A percentile compares a stretch with the other conserved stretches of the same genome.
Evolutionary conservation across 1,284 basidiomycete genomes (phyloP).

Genomic region (Leucoagaricus sp.): DNA sequence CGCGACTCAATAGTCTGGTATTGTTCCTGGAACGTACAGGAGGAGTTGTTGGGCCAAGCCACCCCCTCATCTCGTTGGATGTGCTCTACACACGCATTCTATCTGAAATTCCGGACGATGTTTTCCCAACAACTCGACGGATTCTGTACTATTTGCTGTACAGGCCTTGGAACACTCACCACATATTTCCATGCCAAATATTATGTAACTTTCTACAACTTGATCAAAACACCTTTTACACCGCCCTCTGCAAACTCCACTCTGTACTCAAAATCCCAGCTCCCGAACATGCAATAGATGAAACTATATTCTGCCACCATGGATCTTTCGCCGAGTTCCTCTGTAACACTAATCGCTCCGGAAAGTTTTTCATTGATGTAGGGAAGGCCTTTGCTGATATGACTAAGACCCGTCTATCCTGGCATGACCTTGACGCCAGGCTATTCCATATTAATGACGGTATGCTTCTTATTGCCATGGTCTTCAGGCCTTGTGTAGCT

Average conservation of each 20-base stretch:
- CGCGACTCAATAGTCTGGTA: not conserved
- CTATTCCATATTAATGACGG: not conserved
- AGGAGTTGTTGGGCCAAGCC: not conserved
- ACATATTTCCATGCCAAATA: not conserved
- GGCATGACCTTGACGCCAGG: not conserved
- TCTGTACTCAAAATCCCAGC: not conserved
- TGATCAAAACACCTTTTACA: not conserved
- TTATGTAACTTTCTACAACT: not conserved
- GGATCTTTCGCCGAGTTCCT: no score
- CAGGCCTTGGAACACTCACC: no score
- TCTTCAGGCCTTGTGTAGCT: no score
- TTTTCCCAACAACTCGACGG: not conserved
- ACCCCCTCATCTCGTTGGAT: not conserved
- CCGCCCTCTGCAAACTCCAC: constrained; percentile 1
- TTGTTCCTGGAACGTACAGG: not conserved
- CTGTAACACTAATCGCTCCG: no score
- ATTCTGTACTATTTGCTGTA: not conserved
- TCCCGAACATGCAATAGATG: not conserved
- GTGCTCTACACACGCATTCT: constrained; percentile 1
- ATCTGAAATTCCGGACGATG: no score
- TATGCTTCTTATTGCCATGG: not conserved
- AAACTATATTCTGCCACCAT: no score
- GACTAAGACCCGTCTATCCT: not conserved
- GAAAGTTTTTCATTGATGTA: no score
- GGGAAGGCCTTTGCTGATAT: no score